Conservation (phyloP, 768 basidiomycete genomes). For the Mycena galopus region DNA sequence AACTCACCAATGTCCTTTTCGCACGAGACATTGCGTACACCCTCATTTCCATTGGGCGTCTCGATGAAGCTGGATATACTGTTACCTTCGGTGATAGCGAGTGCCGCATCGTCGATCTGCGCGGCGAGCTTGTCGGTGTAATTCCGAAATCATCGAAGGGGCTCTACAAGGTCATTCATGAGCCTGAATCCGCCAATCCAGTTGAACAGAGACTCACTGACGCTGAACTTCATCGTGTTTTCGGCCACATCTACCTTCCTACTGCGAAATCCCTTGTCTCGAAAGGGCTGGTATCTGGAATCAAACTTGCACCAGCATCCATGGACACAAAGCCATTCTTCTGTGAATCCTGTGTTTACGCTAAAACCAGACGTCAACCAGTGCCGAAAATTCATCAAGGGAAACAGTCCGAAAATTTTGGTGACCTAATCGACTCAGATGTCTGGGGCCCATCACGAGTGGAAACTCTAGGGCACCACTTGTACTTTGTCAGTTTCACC, state of each 20-base stretch:
- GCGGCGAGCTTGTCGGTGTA: background rate
- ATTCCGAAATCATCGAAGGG: conserved; percentile 19
- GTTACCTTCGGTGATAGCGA: background rate
- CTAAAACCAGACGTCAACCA: conserved; percentile 36
- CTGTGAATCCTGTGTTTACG: conserved; percentile 42
- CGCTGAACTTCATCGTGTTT: conserved; percentile 43
- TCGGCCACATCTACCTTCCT: conserved; percentile 47
- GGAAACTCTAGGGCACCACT: too few species aligned
- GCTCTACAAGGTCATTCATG: conserved; percentile 34
- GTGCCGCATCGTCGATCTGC: background rate
- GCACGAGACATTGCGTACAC: background rate
- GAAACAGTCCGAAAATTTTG: conserved; percentile 29
- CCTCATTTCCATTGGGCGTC: background rate
- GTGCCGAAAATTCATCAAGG: conserved; percentile 28
- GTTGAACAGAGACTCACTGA: conserved; percentile 41
- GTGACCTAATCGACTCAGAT: conserved; percentile 3
- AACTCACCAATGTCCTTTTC: background rate
- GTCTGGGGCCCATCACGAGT: too few species aligned
- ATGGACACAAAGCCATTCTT: conserved; percentile 40
- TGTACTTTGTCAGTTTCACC: conserved; percentile 12
- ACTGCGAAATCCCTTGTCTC: conserved; percentile 37
- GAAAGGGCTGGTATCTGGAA: conserved; percentile 40
- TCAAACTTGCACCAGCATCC: conserved; percentile 1
- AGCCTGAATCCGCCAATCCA: conserved; percentile 11
- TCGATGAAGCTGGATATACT: background rate